Evolutionary conservation across 139 green algal species (phyloP).

Genomic region (Picochlorum sp.): DNA sequence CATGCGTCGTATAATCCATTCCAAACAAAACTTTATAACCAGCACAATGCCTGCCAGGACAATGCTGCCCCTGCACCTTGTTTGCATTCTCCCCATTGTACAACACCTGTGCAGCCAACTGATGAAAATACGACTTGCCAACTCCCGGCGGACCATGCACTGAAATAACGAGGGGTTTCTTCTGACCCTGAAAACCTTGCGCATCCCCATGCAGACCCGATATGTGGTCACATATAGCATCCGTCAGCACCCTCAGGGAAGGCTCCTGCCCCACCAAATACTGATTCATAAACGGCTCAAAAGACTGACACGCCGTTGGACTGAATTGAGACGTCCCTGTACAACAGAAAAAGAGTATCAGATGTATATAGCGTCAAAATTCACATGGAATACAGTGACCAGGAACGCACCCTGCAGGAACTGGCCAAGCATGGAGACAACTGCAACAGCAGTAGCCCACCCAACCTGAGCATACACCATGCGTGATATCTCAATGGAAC

Average conservation of each 20-base stretch:
- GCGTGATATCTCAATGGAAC: too few relatives aligned
- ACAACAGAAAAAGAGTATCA: too few relatives aligned
- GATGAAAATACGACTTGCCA: conserved; percentile 81
- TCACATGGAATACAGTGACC: too few relatives aligned
- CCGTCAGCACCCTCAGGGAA: conserved; percentile 44
- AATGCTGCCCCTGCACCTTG: conserved; percentile 21
- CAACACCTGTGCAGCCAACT: conserved; percentile 56
- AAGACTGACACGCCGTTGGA: conserved; percentile 37
- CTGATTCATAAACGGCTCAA: conserved; percentile 43
- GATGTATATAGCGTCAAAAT: too few relatives aligned
- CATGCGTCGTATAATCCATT: conserved; percentile 54
- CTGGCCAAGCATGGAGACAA: too few relatives aligned
- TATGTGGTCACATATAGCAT: conserved; percentile 76
- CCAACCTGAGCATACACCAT: too few relatives aligned
- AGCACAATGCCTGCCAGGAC: conserved; percentile 51
- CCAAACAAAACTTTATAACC: conserved; percentile 86
- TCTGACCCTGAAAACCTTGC: conserved; percentile 6
- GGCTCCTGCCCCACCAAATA: conserved; percentile 70
- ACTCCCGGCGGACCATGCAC: conserved; percentile 83
- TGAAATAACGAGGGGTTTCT: conserved; percentile 72
- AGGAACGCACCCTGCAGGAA: too few relatives aligned
- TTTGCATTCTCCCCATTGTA: conserved; percentile 44
- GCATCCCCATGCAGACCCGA: neutral
- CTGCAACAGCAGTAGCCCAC: too few relatives aligned
- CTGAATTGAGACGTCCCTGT: too few relatives aligned